Evolutionary conservation across 768 basidiomycete genomes (phyloP).

Genomic region (Amylocystis lapponica): DNA sequence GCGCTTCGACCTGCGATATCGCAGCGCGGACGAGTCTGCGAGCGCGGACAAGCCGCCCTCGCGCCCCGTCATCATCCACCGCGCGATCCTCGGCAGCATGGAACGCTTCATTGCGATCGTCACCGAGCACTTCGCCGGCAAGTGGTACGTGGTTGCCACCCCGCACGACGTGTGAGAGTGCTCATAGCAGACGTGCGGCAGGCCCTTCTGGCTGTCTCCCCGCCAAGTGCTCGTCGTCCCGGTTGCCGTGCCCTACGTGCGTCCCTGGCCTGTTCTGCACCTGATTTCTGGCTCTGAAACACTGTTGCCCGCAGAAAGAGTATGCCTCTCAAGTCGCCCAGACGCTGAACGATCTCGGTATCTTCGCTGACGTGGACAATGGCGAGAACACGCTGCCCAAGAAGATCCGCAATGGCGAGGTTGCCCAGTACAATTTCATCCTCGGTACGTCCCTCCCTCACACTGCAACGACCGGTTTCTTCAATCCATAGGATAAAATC

Average conservation of each 20-base stretch:
- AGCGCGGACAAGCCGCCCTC: slow-evolving; percentile 48
- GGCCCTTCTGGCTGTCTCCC: slow-evolving; percentile 99
- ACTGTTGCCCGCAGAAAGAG: slow-evolving; percentile 55
- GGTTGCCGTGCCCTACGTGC: slow-evolving; percentile 81
- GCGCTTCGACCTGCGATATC: slow-evolving; percentile 92
- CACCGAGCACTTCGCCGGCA: slow-evolving; percentile 95
- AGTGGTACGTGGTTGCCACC: slow-evolving; percentile 61
- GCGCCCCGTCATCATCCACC: slow-evolving; percentile 96
- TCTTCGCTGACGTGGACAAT: slow-evolving; percentile 92
- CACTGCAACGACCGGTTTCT: neutral
- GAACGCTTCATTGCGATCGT: slow-evolving; percentile 97
- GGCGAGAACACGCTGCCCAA: slow-evolving; percentile 89
- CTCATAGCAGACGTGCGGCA: slow-evolving; percentile 21
- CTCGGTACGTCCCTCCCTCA: slow-evolving; percentile 49
- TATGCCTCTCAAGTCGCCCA: slow-evolving; percentile 82
- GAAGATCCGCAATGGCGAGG: slow-evolving; percentile 96
- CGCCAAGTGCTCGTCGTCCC: slow-evolving; percentile 93
- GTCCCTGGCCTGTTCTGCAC: slow-evolving; percentile 25
- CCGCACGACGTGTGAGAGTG: neutral
- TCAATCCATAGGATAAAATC: neutral
- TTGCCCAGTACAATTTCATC: slow-evolving; percentile 97
- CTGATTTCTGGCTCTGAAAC: neutral
- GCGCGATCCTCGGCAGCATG: slow-evolving; percentile 89
- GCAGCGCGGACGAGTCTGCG: slow-evolving; percentile 67
- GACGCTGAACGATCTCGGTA: slow-evolving; percentile 57